These are phyloP conservation scores for Ramularia collo-cygni DNA, from an alignment of 2,329 filamentous ascomycete genomes.

Conservation along the genomic window DNA sequence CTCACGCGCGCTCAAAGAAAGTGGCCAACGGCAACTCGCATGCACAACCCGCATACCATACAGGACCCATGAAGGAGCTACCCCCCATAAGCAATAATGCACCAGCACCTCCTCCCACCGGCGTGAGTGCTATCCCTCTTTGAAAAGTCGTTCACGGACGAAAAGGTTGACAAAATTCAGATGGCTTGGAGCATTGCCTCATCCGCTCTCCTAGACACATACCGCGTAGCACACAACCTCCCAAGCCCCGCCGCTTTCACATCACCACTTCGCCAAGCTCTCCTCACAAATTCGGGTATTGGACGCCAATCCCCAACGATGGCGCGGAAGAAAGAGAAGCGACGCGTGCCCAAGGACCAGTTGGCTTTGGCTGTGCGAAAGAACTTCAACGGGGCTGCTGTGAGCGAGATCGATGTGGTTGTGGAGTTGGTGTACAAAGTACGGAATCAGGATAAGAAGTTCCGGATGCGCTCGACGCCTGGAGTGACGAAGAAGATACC, in stretches of 20 bases:
- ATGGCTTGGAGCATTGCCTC: conserved; percentile 64
- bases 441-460: conserved; percentile 50
- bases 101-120: conserved; percentile 2
- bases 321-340: conserved; percentile 56
- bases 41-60: no score
- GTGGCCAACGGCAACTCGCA: conserved; percentile 7
- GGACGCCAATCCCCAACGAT: conserved; percentile 70
- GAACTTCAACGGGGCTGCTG: conserved; percentile 73
- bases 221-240: conserved; percentile 67
- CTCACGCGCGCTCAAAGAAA: conserved; percentile 34
- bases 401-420: conserved; percentile 76
- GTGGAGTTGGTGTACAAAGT: conserved; percentile 72
- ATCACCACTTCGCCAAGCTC: conserved; percentile 42
- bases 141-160: background rate
- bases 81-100: conserved; percentile 16
- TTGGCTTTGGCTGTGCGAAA: conserved; percentile 67
- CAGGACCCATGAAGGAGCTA: conserved; percentile 8
- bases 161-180: conserved; percentile 25
- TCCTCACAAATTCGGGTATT: conserved; percentile 47
- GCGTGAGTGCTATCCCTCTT: background rate
- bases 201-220: conserved; percentile 61
- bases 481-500: conserved; percentile 16
- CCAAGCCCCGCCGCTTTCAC: conserved; percentile 64
- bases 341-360: conserved; percentile 64
- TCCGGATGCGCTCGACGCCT: conserved; percentile 39